Evolutionary conservation across 495 filamentous ascomycete genomes (phyloP).

Genomic region (Amphirosellinia nigrospora): DNA sequence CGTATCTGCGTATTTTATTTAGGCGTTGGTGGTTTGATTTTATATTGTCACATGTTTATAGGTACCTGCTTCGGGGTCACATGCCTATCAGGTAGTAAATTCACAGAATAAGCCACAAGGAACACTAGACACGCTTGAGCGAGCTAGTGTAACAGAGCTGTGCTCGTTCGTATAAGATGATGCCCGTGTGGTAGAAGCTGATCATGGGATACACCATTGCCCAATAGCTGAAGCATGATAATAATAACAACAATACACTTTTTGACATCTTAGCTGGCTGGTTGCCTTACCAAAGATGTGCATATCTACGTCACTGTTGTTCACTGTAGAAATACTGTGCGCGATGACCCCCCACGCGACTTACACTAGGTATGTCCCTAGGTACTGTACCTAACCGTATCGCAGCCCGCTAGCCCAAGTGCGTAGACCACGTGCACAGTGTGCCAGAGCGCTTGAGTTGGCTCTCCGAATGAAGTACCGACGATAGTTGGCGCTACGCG

Average conservation of each 20-base stretch:
- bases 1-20: background rate
- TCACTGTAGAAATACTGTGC: conserved; percentile 1
- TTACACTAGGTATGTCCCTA: background rate
- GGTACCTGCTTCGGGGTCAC: background rate
- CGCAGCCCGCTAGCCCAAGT: background rate
- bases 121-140: background rate
- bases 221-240: background rate
- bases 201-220: background rate
- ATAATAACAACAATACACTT: too few relatives aligned
- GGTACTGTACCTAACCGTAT: background rate
- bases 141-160: background rate
- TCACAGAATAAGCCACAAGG: background rate
- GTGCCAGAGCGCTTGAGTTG: background rate
- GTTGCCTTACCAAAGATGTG: background rate
- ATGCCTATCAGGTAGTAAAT: background rate
- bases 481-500: background rate
- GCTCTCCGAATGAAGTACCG: background rate
- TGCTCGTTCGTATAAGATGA: background rate
- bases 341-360: background rate
- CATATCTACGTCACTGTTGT: conserved; percentile 1
- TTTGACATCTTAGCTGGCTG: background rate
- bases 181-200: background rate
- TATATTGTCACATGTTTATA: background rate
- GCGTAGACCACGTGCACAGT: conserved; percentile 21
- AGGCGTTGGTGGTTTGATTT: background rate